Evolutionary conservation across 495 filamentous ascomycete species (phyloP).

Genomic region (Penicillium dipodomyicola): DNA sequence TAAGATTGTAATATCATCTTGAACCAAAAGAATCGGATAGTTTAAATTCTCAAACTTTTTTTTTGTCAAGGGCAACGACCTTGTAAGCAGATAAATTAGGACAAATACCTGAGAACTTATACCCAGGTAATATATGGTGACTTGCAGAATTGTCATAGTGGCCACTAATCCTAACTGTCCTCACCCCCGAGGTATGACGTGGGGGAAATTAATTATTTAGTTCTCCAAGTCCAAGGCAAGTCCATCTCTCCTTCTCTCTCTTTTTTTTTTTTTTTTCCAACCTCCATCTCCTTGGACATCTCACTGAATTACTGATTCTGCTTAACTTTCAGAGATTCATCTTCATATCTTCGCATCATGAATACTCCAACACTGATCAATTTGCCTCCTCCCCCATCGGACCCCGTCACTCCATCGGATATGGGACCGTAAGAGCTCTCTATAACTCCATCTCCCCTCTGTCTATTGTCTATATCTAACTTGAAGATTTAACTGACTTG

Average conservation of each 20-base stretch:
- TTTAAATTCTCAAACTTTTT: too few species aligned
- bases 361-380: slow-evolving; percentile 71
- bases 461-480: slow-evolving; percentile 12
- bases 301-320: background rate
- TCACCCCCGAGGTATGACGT: background rate
- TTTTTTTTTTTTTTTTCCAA: too few species aligned
- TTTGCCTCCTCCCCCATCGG: slow-evolving; percentile 77
- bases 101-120: background rate
- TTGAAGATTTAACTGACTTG: slow-evolving; percentile 16
- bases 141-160: background rate
- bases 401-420: slow-evolving; percentile 85
- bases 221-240: background rate
- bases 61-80: background rate
- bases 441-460: slow-evolving; percentile 7
- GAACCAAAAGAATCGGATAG: background rate
- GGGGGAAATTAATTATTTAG: slow-evolving; percentile 11
- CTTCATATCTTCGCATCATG: slow-evolving; percentile 22
- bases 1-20: background rate
- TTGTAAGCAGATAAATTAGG: background rate
- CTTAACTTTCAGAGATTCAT: background rate
- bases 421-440: slow-evolving; percentile 69
- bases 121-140: background rate
- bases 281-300: background rate
- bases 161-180: background rate
- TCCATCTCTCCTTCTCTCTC: background rate